Evolutionary conservation across 2,329 filamentous ascomycete genomes (phyloP).

Genomic region (Aspergillus sp.): DNA sequence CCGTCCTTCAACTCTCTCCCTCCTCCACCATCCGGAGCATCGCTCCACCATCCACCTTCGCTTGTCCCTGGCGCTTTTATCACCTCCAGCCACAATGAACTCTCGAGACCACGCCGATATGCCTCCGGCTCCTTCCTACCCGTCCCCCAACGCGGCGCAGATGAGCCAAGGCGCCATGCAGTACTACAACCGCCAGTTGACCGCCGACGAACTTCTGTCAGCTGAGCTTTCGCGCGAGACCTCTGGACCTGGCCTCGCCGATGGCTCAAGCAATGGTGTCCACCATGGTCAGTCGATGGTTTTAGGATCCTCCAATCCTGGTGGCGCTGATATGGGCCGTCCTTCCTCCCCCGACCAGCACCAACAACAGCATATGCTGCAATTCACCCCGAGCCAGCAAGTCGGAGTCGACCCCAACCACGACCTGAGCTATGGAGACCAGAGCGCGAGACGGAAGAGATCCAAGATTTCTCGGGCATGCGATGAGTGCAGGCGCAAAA

Average conservation of each 20-base stretch:
- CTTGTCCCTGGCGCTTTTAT: constrained; percentile 14
- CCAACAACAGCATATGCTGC: constrained; percentile 44
- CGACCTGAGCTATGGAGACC: constrained; percentile 57
- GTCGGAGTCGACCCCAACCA: constrained; percentile 49
- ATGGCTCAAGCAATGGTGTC: constrained; percentile 41
- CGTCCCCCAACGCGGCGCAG: constrained; percentile 47
- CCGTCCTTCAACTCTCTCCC: constrained; percentile 28
- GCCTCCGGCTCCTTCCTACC: constrained; percentile 48
- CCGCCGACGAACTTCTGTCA: constrained; percentile 50
- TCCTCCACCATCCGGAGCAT: constrained; percentile 34
- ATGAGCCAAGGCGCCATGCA: constrained; percentile 47
- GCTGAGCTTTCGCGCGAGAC: constrained; percentile 52
- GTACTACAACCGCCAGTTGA: constrained; percentile 49
- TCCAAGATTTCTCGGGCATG: constrained; percentile 87
- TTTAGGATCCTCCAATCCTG: constrained; percentile 39
- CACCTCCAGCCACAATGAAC: constrained; percentile 36
- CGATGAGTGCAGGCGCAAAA: constrained; percentile 85
- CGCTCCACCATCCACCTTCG: constrained; percentile 32
- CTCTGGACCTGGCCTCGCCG: constrained; percentile 47
- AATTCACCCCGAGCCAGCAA: constrained; percentile 48
- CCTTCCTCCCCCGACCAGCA: constrained; percentile 42
- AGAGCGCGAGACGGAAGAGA: constrained; percentile 70
- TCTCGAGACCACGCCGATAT: constrained; percentile 47
- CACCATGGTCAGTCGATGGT: constrained; percentile 46
- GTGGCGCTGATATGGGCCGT: constrained; percentile 40